Evolutionary conservation across 495 filamentous ascomycete species (phyloP), one percentile per base, ranked within the genome.

Genomic region (Pyrenula massariospora): DNA sequence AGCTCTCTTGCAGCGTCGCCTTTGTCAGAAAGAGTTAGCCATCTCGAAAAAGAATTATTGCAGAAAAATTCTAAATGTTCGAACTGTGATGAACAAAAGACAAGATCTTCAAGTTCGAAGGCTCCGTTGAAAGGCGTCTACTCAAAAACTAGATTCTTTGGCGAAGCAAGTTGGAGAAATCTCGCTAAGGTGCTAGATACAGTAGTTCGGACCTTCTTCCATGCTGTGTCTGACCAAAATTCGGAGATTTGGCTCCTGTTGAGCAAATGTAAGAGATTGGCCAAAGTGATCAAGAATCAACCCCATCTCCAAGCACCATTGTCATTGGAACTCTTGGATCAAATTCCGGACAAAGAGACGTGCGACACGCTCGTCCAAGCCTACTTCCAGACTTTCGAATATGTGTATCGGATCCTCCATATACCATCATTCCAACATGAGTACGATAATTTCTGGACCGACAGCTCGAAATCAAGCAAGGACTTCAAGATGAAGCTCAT

Each of bases 401-500:
- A 52, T 0, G 63, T 81, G 56, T 68, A 82, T 58, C 72, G 82
- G 15, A 74, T 87, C 11, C 51, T 85, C 10, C 82, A 85, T 57
- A 62, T 81, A n/a, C 80, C 82, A 0, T 70, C 70, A 0, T 85
- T 88, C 58, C 73, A 62, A 60, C 31, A 61, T 12, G 74, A 76
- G 25, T 81, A 80, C 59, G 63, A 68, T 12, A 58, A 49, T 23
- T 75, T 69, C 55, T 79, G 75, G 78, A 60, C 60, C 11, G 23
- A 68, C 0, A 67, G 70, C 1, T 64, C 69, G 21, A 60, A 57
- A 3, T 62, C 60, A 0, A 60, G 65, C 21, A 57, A 54, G 2
- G 57, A 54, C 0, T 66, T 73, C 21, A 36, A 78, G 2, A 67
- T 75, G n/a, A 67, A 77, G 12, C 62, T 82, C 60, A 79, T 65